These are phyloP conservation scores for Tuber calosporum DNA, from an alignment of 495 filamentous ascomycete genomes.

Conservation along the genomic window DNA sequence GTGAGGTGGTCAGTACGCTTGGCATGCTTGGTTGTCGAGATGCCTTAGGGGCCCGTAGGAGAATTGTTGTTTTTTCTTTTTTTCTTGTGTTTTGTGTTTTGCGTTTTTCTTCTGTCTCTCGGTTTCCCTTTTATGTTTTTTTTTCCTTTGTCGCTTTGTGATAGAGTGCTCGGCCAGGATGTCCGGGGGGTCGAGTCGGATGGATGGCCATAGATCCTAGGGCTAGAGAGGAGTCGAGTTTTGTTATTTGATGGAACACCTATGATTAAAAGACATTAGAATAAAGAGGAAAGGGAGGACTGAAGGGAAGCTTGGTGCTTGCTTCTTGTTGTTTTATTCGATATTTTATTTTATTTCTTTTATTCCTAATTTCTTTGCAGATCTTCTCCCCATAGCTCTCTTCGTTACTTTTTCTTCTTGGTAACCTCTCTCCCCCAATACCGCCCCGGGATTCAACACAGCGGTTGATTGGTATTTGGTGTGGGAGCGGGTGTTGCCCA, in stretches of 20 bases:
- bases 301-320: not conserved
- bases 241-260: not conserved
- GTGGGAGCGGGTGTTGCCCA: not conserved
- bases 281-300: not conserved
- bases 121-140: not conserved
- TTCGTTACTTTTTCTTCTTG: not conserved
- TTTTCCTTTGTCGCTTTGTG: slow-evolving; percentile 10
- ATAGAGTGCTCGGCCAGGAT: slow-evolving; percentile 17
- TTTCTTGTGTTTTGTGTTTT: slow-evolving; percentile 4
- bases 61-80: slow-evolving; percentile 12
- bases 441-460: not conserved
- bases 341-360: not conserved
- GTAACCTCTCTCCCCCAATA: not conserved
- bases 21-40: slow-evolving; percentile 6
- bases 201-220: not conserved
- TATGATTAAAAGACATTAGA: slow-evolving; percentile 2
- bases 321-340: not conserved
- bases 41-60: slow-evolving; percentile 7
- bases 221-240: not conserved
- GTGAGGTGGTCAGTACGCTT: not conserved
- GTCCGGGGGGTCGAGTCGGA: not conserved
- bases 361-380: not conserved
- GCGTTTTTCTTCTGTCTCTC: slow-evolving; percentile 1
- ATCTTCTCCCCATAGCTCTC: not conserved
- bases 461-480: not conserved